Evolutionary conservation across 2,329 filamentous ascomycete species (phyloP).

Genomic region (Cladophialophora immunda): DNA sequence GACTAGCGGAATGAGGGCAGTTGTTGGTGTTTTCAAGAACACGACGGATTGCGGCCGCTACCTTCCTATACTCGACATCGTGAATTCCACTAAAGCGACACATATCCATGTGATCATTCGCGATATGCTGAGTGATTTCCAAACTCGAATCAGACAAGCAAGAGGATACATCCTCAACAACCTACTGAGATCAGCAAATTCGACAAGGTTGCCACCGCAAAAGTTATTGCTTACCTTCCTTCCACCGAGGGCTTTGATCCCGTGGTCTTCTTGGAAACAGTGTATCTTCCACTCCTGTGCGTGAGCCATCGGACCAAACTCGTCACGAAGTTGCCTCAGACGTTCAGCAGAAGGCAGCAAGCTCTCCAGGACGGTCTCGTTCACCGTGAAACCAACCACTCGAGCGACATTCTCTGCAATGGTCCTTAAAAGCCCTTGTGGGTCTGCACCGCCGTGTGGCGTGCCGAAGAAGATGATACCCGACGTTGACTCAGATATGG

Average conservation of each 20-base stretch:
- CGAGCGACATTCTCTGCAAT: slow-evolving; percentile 22
- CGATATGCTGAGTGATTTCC: slow-evolving; percentile 48
- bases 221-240: slow-evolving; percentile 29
- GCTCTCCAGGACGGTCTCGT: slow-evolving; percentile 47
- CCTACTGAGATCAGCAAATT: slow-evolving; percentile 26
- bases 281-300: slow-evolving; percentile 46
- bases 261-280: slow-evolving; percentile 49
- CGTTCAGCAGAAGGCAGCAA: slow-evolving; percentile 48
- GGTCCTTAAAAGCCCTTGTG: slow-evolving; percentile 3
- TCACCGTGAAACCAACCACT: slow-evolving; percentile 41
- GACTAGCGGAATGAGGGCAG: not conserved
- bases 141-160: slow-evolving; percentile 44
- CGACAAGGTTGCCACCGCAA: not conserved
- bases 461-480: slow-evolving; percentile 37
- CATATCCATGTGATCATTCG: slow-evolving; percentile 49
- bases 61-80: slow-evolving; percentile 47
- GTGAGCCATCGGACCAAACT: slow-evolving; percentile 42
- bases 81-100: slow-evolving; percentile 45
- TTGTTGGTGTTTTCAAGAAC: not conserved
- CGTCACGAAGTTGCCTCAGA: slow-evolving; percentile 45
- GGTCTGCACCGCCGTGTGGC: slow-evolving; percentile 31
- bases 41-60: slow-evolving; percentile 30
- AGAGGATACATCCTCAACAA: slow-evolving; percentile 52
- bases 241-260: slow-evolving; percentile 35
- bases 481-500: slow-evolving; percentile 21